These are phyloP conservation scores for Pittosporum tobira DNA, from an alignment of 129 eudicot species.

Conservation along the genomic window DNA sequence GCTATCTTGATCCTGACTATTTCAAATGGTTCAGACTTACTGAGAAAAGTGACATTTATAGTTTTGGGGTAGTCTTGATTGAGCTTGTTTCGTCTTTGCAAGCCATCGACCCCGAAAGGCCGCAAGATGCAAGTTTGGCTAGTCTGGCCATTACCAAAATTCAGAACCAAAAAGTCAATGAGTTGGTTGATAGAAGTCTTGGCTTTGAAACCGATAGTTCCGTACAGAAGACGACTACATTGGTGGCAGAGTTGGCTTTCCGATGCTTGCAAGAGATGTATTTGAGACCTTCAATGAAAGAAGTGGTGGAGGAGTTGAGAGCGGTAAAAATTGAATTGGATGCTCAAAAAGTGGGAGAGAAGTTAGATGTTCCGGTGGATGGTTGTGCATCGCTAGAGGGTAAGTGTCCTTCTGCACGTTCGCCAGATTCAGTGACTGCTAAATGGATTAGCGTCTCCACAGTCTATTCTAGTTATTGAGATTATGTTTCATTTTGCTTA, in stretches of 20 bases:
- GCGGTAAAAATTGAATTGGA: conserved; percentile 42
- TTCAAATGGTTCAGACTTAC: conserved; percentile 76
- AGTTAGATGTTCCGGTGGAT: conserved; percentile 55
- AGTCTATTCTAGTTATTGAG: conserved; percentile 29
- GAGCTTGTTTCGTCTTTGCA: conserved; percentile 79
- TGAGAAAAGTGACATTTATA: conserved; percentile 83
- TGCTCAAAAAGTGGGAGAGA: conserved; percentile 44
- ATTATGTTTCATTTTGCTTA: background rate
- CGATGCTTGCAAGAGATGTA: conserved; percentile 75
- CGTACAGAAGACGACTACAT: conserved; percentile 53
- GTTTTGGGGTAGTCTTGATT: conserved; percentile 84
- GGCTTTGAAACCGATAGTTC: conserved; percentile 41
- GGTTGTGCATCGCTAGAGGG: conserved; percentile 32
- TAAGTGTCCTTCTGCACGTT: conserved; percentile 25
- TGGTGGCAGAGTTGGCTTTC: conserved; percentile 72
- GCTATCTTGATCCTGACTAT: conserved; percentile 91
- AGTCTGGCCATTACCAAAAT: conserved; percentile 71
- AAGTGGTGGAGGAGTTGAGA: conserved; percentile 51
- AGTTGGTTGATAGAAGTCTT: conserved; percentile 61
- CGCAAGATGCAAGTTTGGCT: conserved; percentile 63
- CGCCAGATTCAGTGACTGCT: conserved; percentile 36
- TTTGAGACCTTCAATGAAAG: conserved; percentile 87
- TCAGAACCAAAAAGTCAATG: conserved; percentile 49
- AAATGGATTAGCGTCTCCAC: conserved; percentile 33
- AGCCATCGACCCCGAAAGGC: conserved; percentile 80